phyloP scores from a whole-genome alignment of 805 yeast genomes.

The Schwanniomyces sp. region DNA sequence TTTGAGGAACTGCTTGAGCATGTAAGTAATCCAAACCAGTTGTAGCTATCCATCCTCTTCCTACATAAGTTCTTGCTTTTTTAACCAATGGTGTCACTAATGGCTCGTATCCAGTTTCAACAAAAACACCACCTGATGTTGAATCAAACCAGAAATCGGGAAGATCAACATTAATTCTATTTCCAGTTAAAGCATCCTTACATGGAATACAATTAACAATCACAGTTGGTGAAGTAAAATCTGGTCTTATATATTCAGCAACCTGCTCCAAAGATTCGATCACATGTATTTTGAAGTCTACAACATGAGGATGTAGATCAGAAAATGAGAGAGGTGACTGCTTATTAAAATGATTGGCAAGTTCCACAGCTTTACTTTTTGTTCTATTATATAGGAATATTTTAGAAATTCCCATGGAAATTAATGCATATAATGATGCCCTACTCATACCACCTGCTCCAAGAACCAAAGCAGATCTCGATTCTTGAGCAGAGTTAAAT shows the following conservation, averaged over 20 bases:
- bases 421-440: slow-evolving; percentile 15
- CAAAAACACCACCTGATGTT: slow-evolving; percentile 13
- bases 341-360: slow-evolving; percentile 8
- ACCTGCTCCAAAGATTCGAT: background rate
- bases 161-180: slow-evolving; percentile 4
- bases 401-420: slow-evolving; percentile 10
- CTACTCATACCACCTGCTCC: slow-evolving; percentile 18
- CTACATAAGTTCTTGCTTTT: slow-evolving; percentile 2
- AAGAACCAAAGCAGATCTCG: slow-evolving; percentile 13
- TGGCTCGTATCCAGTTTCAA: slow-evolving; percentile 13
- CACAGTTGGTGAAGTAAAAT: slow-evolving; percentile 7
- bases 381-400: slow-evolving; percentile 12
- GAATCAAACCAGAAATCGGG: slow-evolving; percentile 11
- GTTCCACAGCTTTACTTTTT: slow-evolving; percentile 4
- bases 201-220: slow-evolving; percentile 11
- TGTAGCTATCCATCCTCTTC: slow-evolving; percentile 12
- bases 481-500: slow-evolving; percentile 11
- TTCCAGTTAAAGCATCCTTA: slow-evolving; percentile 5
- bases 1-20: slow-evolving; percentile 13
- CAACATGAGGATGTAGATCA: background rate
- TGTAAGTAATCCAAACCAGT: slow-evolving; percentile 15
- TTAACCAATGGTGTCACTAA: slow-evolving; percentile 7
- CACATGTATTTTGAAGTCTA: background rate
- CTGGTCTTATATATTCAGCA: background rate
- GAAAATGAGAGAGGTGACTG: slow-evolving; percentile 6